Evolutionary conservation across 176 grass and related monocot genomes (phyloP), one percentile per base, ranked within the genome.

Genomic region (Oropetium thomaeum): DNA sequence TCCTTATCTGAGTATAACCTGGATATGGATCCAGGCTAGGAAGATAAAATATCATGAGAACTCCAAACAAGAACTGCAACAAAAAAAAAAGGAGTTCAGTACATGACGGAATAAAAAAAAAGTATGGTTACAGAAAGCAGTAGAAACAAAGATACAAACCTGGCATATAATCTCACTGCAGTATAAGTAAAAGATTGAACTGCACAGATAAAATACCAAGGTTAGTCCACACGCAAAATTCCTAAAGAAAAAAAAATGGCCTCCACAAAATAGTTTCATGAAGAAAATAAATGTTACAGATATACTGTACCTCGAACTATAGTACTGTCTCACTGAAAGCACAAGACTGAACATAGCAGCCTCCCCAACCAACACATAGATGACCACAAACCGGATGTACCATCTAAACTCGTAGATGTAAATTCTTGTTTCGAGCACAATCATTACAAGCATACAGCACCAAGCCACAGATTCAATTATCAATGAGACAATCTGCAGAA

Each of bases 401-500:
- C 87, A 99, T 76, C 96, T 92, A 20, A 99, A 95, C 78, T 98
- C 91, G 11, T 59, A 43, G 51, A 98, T 92, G 44, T 95, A 98
- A 77, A 94, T 78, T 74, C 80, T 92, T 82, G 91, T 94, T 73
- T 98, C 96, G 26, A 93, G 22, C 66, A 58, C 34, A 83, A 94
- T 84, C 89, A 98, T 90, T 71, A 65, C 61, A 81, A 98, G 66
- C 89, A 94, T 83, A 79, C 84, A 89, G 62, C 89, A 91, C 95
- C 91, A 98, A 73, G 91, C 84, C 76, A 44, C 79, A 78, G 59
- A 64, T 77, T 94, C 91, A 0, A 94, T 68, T 43, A 92, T 69
- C 62, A 92, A 75, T 81, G 91, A 89, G 51, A 89, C 79, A 78
- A 98, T 68, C 95, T 98, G 81, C 33, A 81, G 65, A 87, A 44